These are phyloP conservation scores for Acacia crassicarpa DNA, from an alignment of 306 rosid genomes.

Conservation along the genomic window DNA sequence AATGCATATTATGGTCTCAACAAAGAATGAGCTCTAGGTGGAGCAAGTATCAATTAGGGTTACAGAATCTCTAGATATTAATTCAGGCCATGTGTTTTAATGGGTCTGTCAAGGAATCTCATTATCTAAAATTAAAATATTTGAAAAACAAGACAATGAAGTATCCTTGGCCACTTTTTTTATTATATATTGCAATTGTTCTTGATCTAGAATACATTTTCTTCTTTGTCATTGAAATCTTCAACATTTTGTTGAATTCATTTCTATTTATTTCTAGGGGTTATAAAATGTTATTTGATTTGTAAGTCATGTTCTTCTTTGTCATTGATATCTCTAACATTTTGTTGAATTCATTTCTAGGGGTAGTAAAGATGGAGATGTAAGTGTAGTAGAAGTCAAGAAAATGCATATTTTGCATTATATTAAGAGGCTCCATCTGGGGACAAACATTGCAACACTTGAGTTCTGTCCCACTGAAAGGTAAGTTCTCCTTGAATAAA, in stretches of 20 bases:
- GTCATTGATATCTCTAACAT: too few species aligned
- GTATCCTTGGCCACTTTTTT: background rate
- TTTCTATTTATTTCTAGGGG: too few species aligned
- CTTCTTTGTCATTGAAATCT: background rate
- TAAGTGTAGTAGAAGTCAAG: slow-evolving; percentile 83
- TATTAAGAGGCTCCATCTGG: slow-evolving; percentile 88
- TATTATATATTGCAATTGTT: background rate
- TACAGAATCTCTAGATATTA: too few species aligned
- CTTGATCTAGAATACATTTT: too few species aligned
- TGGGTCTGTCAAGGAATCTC: background rate
- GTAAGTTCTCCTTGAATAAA: slow-evolving; percentile 34
- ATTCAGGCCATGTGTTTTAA: too few species aligned
- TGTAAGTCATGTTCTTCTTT: too few species aligned
- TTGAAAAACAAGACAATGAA: background rate
- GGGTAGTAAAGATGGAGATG: slow-evolving; percentile 94
- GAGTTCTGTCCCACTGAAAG: slow-evolving; percentile 93
- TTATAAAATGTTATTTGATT: too few species aligned
- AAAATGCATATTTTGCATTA: slow-evolving; percentile 86
- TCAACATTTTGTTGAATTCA: slow-evolving; percentile 19
- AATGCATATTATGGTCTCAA: background rate
- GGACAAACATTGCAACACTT: slow-evolving; percentile 69
- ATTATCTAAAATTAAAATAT: background rate
- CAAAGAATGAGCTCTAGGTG: background rate
- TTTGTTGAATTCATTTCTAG: too few species aligned
- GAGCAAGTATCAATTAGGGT: background rate